Base-by-base conservation (phyloP, 768 basidiomycete genomes). In the Dioszegia hungarica region DNA sequence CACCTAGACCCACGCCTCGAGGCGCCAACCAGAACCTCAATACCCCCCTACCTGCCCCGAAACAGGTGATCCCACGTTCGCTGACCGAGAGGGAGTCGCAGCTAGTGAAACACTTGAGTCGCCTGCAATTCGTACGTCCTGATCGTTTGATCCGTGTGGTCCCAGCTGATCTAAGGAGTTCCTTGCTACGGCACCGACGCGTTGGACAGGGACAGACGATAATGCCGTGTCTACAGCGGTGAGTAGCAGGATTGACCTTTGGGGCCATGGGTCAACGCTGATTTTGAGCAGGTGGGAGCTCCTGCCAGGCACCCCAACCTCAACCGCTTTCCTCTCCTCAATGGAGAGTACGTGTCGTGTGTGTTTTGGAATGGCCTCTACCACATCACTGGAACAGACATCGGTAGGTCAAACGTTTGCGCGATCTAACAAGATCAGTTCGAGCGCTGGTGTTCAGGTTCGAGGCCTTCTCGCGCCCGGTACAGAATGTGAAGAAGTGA, bases 361-460 rank as follows among this genome's bases (percentile, higher is more conserved):
- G 88, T 95, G 11, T 82, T 90, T n/a, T 97, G 93, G 93, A 84
- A 85, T 46, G 87, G 90, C 8, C 80, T 89, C 33, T 92, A 90
- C 70, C 89, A 94, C 72, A 90, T 97, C 77, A 94, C 92, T 1
- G 93, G 93, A 28, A 97, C 93, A 5, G 93, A 97, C 77, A 95
- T 97, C 73, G 74, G 75, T 77, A 24, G 54, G 74, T 53, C 31
- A 33, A 14, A 19, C 17, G 8, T 20, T 39, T 1, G 22, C 54
- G 22, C 19, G n/a, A 3, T 24, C 44, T 45, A 25, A 25, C 33
- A 19, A 20, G 29, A 5, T 12, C 56, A 77, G 92, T 97, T 28
- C 83, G 93, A 62, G 90, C 91, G 3, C 80, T 97, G 49, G 86
- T 90, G n/a, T 94, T 95, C 75, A 83, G 92, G 17, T 92, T 94